Base-by-base conservation (phyloP, 352 stramenopile genomes). In the Thalassiosira pacifica region DNA sequence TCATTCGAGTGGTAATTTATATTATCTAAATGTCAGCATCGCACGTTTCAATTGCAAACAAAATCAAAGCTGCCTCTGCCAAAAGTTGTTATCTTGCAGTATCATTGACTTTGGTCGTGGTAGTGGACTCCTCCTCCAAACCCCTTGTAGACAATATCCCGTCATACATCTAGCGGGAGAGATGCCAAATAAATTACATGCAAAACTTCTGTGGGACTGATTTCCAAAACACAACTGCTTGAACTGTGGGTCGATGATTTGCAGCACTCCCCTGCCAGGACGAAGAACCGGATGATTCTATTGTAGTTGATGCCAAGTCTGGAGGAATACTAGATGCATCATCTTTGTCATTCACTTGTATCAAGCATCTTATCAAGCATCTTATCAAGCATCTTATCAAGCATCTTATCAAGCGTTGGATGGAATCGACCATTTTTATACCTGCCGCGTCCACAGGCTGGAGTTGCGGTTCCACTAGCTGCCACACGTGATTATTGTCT, bases 141-240 rank as follows among this genome's bases (percentile, higher is more conserved):
- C n/a, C 32, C 66, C 24, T 69, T 78, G 19, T 86, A 34, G 0
- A 93, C 76, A 71, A 91, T 67, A 26, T 85, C n/a, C 0, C 27
- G 31, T 27, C 89, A 77, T 45, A 40, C 13, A 26, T 90, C 70
- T 64, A 80, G 37, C 8, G 71, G 26, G 24, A 94, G 60, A 5
- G 78, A 89, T 13, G 83, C 83, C 6, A 94, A 61, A 65, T 90
- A 94, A 18, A 93, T 59, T 45, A 94, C 59, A 52, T 85, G 87
- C 10, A 93, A 48, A 5, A 85, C 83, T 34, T 91, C 85, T 61
- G 74, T 40, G 4, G 76, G 55, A 48, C 59, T 88, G 6, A 92
- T 71, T 48, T 81, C 64, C 34, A 91, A 26, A 22, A 75, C 66
- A 1, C 70, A 61, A 67, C 45, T 82, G 16, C 52, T 80, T 79